Percentiles rank a stretch among this genome's conserved stretches.
These are phyloP conservation scores for Phallus indusiatus DNA, from an alignment of 768 basidiomycete genomes.

Conservation along the genomic window DNA sequence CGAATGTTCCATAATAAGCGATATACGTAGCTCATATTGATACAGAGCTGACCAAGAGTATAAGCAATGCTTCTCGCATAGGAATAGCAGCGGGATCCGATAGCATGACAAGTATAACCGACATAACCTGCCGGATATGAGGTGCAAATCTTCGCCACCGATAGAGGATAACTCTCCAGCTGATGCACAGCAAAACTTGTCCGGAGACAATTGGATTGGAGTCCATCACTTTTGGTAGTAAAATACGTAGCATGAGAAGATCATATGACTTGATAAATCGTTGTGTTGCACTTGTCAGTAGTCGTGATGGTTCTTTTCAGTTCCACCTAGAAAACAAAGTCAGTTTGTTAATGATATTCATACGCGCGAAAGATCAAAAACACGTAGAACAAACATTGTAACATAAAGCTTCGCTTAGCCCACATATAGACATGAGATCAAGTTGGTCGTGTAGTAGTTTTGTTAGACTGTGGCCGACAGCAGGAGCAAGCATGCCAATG, in stretches of 20 bases:
- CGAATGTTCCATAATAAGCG: constrained; percentile 85
- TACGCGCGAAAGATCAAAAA: background rate
- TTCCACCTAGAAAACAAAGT: constrained; percentile 45
- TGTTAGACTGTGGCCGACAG: constrained; percentile 93
- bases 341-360: too few species aligned
- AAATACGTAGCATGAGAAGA: constrained; percentile 85
- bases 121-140: constrained; percentile 81
- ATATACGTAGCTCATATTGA: constrained; percentile 89
- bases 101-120: constrained; percentile 78
- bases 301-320: constrained; percentile 85
- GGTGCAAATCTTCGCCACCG: constrained; percentile 83
- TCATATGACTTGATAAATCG: constrained; percentile 94
- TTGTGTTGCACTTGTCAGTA: constrained; percentile 88
- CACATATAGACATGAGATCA: constrained; percentile 92
- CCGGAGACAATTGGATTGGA: constrained; percentile 84
- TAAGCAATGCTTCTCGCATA: constrained; percentile 90
- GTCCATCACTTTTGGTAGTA: constrained; percentile 84
- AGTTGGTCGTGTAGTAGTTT: constrained; percentile 94
- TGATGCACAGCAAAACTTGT: constrained; percentile 88
- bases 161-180: constrained; percentile 88
- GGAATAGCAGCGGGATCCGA: constrained; percentile 73
- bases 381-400: constrained; percentile 51
- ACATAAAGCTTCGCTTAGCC: constrained; percentile 80
- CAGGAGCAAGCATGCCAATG: constrained; percentile 88
- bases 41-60: constrained; percentile 91